Percentiles rank a stretch among this genome's conserved stretches.
Evolutionary conservation across 148 eudicot genomes (phyloP).

Genomic region (Suaeda aralocaspica): DNA sequence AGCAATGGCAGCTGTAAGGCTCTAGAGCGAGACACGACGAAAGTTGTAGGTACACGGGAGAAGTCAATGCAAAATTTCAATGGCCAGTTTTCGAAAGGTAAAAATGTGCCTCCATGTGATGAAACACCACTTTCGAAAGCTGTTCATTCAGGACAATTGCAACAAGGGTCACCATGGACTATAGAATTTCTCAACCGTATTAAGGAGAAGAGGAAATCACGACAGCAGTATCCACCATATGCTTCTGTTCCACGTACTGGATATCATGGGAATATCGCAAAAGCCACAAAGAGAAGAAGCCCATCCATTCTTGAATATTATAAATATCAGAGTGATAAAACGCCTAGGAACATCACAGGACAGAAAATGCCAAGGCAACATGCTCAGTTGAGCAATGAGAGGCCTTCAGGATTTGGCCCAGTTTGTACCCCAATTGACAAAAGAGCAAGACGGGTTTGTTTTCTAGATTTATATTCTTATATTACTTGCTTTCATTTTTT

Average conservation of each 20-base stretch:
- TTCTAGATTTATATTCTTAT: constrained; percentile 7
- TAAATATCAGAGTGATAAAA: constrained; percentile 65
- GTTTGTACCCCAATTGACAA: constrained; percentile 79
- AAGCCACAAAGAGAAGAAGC: constrained; percentile 64
- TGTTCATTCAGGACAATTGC: constrained; percentile 46
- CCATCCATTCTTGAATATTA: constrained; percentile 75
- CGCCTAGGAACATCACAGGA: constrained; percentile 39
- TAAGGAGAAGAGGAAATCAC: constrained; percentile 69
- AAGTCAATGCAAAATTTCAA: constrained; percentile 31
- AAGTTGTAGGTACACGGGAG: constrained; percentile 24
- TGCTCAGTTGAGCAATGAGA: constrained; percentile 43
- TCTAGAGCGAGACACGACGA: constrained; percentile 24
- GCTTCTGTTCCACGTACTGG: constrained; percentile 40
- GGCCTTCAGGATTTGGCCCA: constrained; percentile 30
- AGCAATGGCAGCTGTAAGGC: constrained; percentile 20
- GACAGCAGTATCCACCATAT: constrained; percentile 52
- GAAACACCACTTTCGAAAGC: constrained; percentile 73
- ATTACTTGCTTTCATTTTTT: neutral
- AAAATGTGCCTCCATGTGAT: constrained; percentile 28
- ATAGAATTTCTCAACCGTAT: constrained; percentile 81
- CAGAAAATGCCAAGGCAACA: constrained; percentile 46
- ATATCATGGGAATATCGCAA: constrained; percentile 32
- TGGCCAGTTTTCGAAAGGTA: constrained; percentile 29
- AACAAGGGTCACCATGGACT: constrained; percentile 90
- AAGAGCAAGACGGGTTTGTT: constrained; percentile 71